Evolutionary conservation across 176 grass and related monocot species (phyloP), one percentile per base, ranked within the genome.

Genomic region (Ensete ventricosum): DNA sequence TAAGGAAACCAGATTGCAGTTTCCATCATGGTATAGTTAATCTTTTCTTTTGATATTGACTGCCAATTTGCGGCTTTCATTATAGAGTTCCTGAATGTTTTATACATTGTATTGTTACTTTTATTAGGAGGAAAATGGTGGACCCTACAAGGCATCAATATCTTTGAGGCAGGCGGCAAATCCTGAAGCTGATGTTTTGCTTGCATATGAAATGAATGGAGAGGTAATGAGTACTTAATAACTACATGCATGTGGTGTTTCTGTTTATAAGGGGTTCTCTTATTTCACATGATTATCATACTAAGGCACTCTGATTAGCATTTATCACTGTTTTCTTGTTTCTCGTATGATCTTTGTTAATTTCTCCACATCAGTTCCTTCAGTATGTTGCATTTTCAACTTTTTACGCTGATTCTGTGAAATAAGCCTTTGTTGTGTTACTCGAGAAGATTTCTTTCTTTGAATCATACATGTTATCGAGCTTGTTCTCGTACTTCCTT

Each of bases 191-290:
- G 95, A 94, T 86, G 95, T 99, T 16, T 91, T 99, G 43, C 88
- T 99, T 85, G 90, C 88, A 76, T 99, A 99, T 81, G 95, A 99
- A 91, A 99, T 99, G 95, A 99, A 99, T 74, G 90, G 95, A 86
- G 82, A 99, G 86, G 95, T 99, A 82, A 82, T 3, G 13, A 77
- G 54, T 21, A 72, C 13, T 34, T 27, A 48, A 3, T 66, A 55
- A 54, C 51, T 43, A n/a, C n/a, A 69, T 1, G 9, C 74, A 49
- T 71, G 1, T 25, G 17, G 13, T 20, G 1, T 52, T 53, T 23
- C 11, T 2, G 2, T 50, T 50, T 51, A 1, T 6, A 64, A 50
- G 8, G 9, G n/a, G 10, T 60, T 27, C 11, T 52, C 3, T 21
- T 1, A 63, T 77, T 27, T 52, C 58, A 53, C 75, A 77, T 22